These are phyloP conservation scores for Globisporangium viniferum DNA, from an alignment of 352 stramenopile genomes.

Conservation along the genomic window DNA sequence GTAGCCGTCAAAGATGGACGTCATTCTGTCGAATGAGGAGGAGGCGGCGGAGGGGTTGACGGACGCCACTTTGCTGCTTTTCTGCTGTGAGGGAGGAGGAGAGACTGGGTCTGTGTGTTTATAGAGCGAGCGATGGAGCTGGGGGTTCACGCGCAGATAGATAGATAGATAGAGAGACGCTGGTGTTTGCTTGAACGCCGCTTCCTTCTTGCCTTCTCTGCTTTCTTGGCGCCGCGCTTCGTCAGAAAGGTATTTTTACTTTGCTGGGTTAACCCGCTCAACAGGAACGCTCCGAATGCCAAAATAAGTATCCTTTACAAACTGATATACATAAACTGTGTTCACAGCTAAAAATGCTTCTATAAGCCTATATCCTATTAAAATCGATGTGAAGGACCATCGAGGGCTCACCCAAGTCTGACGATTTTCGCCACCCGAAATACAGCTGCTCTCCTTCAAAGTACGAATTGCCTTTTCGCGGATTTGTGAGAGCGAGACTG, in stretches of 20 bases:
- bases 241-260: constrained; percentile 13
- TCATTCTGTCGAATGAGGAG: constrained; percentile 48
- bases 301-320: background rate
- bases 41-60: background rate
- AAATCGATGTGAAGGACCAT: background rate
- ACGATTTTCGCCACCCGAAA: background rate
- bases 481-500: background rate
- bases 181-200: background rate
- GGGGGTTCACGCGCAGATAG: background rate
- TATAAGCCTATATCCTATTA: background rate
- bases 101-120: background rate
- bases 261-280: background rate
- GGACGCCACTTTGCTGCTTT: constrained; percentile 11
- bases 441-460: background rate
- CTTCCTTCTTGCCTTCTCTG: constrained; percentile 5
- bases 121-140: background rate
- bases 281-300: background rate
- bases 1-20: constrained; percentile 87
- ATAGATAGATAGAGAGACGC: background rate
- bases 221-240: background rate
- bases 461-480: background rate
- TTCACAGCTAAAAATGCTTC: background rate
- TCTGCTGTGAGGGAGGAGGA: background rate
- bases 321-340: background rate
- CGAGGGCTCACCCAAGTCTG: background rate